These are phyloP conservation scores for Fraxinus quadrangulata DNA, from an alignment of 257 asterid genomes.

Conservation along the genomic window DNA sequence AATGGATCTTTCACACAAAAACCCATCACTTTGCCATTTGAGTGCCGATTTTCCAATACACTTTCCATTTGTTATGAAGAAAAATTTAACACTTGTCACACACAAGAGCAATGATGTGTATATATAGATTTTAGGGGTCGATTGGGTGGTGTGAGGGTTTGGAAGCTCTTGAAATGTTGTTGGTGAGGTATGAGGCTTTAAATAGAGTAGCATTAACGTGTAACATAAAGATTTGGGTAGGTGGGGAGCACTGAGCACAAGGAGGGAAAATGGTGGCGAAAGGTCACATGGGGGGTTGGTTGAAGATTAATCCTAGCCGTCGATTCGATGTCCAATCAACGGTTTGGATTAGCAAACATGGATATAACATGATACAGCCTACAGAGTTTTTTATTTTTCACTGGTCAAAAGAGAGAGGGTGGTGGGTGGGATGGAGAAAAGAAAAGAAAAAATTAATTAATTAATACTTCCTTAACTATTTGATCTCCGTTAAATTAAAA, in stretches of 20 bases:
- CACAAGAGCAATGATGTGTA: background rate
- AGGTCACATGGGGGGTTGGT: conserved; percentile 34
- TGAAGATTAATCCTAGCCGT: conserved; percentile 46
- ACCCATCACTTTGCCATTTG: conserved; percentile 22
- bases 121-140: background rate
- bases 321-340: background rate
- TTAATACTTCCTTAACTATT: no score
- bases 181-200: conserved; percentile 29
- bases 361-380: background rate
- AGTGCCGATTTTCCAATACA: conserved; percentile 9
- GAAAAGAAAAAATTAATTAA: no score
- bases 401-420: background rate
- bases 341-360: background rate
- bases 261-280: conserved; percentile 22
- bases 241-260: conserved; percentile 7
- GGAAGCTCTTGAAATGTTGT: conserved; percentile 13
- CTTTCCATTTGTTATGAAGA: conserved; percentile 22
- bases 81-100: background rate
- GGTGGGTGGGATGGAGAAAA: background rate
- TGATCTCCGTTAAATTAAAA: no score
- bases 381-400: background rate
- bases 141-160: background rate
- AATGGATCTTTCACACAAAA: conserved; percentile 46
- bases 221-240: conserved; percentile 34
- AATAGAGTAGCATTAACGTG: conserved; percentile 27